These are phyloP conservation scores for Schizophyllum commune DNA, from an alignment of 1,284 basidiomycete genomes.

Conservation along the genomic window DNA sequence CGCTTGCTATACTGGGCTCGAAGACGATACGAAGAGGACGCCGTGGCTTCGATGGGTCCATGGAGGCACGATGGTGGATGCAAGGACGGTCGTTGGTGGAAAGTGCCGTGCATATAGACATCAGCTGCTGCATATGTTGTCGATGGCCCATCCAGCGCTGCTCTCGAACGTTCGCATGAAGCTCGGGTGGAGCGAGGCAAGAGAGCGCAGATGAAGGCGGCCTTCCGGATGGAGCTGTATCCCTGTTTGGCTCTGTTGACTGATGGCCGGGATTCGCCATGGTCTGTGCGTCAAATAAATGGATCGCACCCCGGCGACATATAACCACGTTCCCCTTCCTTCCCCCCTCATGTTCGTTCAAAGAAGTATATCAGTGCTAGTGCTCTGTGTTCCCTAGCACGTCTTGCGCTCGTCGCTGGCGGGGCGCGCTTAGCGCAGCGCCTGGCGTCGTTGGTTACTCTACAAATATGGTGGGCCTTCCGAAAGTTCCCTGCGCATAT, in stretches of 20 bases:
- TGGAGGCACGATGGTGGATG: too few species aligned
- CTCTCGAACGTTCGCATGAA: background rate
- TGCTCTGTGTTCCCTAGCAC: slow-evolving; percentile 38
- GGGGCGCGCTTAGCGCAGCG: slow-evolving; percentile 32
- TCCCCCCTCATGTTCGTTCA: slow-evolving; percentile 20
- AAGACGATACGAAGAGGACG: too few species aligned
- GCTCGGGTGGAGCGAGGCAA: background rate
- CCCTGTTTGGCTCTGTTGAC: background rate
- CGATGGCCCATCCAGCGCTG: too few species aligned
- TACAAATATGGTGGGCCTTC: slow-evolving; percentile 31
- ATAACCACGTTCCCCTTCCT: slow-evolving; percentile 25
- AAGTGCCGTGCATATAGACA: too few species aligned
- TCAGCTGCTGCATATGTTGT: too few species aligned
- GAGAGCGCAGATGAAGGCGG: background rate
- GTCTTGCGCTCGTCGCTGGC: slow-evolving; percentile 36
- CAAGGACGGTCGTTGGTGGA: too few species aligned
- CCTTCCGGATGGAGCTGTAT: background rate
- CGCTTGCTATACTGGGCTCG: too few species aligned
- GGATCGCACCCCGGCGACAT: background rate
- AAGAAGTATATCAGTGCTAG: slow-evolving; percentile 29
- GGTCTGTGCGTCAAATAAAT: background rate
- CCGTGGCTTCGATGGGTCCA: too few species aligned
- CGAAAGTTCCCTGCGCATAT: slow-evolving; percentile 1
- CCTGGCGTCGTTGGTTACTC: slow-evolving; percentile 20
- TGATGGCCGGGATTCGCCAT: background rate